Base-by-base conservation (phyloP, 164 flowering plant genomes). In the Magnolia sinica region DNA sequence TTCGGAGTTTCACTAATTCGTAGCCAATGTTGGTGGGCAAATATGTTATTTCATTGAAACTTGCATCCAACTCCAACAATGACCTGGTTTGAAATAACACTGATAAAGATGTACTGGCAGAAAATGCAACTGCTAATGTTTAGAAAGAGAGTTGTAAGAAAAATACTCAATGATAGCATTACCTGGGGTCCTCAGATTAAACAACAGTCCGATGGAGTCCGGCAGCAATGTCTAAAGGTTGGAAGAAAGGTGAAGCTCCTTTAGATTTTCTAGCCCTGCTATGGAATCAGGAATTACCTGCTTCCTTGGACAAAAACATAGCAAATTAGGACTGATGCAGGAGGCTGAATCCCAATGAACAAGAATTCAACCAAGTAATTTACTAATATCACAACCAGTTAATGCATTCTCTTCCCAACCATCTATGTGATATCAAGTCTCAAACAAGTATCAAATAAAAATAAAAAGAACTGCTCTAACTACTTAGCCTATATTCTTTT, bases 241-340 rank as follows among this genome's bases (percentile, higher is more conserved):
- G 50, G 96, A 85, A 59, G 93, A 82, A 64, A 89, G 85, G 80
- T 87, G 81, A 18, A 95, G 91, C 84, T 91, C 97, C 85, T 89
- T 92, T 7, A 95, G 90, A 64, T 78, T 88, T 81, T 86, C 88
- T 50, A 95, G 82, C 50, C 97, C 95, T 23, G 91, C 87, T 81
- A 95, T 88, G 31, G 98, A 88, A 81, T 93, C 99, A 77, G 99
- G 98, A 77, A 95, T 80, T 2, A 68, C 83, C 98, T 94, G 88
- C 79, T 78, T 63, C 70, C 45, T 63, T 82, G 63, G 50, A 83
- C n/a, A 76, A 50, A 76, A 61, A 20, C 20, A 31, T 16, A 19
- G 16, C 2, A 45, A 70, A 70, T n/a, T 50, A 70, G 23, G 68
- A 49, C 61, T 3, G 18, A 55, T 55, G 13, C 19, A 55, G 61